Evolutionary conservation across 2,329 filamentous ascomycete genomes (phyloP).

Genomic region (Cercospora beticola): DNA sequence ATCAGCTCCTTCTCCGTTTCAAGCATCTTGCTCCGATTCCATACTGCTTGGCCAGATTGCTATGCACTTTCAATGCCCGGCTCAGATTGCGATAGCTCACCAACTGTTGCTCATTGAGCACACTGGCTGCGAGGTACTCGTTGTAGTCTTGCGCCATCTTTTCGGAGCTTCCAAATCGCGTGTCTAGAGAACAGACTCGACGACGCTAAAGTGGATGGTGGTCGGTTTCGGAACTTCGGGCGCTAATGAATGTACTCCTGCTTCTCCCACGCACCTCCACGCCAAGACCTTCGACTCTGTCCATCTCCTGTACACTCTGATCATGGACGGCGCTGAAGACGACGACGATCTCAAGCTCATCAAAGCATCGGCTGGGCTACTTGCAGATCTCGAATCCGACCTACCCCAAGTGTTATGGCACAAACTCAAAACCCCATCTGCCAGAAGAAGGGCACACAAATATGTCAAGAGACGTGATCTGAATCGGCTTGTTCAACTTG

Average conservation of each 20-base stretch:
- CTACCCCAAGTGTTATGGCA: constrained; percentile 47
- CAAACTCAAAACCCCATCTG: constrained; percentile 25
- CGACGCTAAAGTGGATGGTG: constrained; percentile 12
- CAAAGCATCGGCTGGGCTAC: constrained; percentile 42
- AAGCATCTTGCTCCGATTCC: constrained; percentile 31
- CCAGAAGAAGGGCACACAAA: constrained; percentile 37
- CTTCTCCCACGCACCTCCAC: neutral
- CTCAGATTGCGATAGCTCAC: constrained; percentile 85
- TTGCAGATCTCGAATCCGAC: constrained; percentile 40
- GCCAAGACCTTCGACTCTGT: neutral
- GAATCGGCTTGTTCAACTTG: constrained; percentile 40
- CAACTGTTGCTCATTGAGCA: constrained; percentile 76
- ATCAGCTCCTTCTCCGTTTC: constrained; percentile 26
- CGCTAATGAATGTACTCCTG: neutral
- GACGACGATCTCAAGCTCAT: constrained; percentile 50
- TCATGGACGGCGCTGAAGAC: constrained; percentile 29
- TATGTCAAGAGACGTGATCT: constrained; percentile 44
- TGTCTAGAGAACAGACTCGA: neutral
- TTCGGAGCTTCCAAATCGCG: neutral
- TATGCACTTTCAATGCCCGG: constrained; percentile 77
- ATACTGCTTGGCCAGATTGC: constrained; percentile 86
- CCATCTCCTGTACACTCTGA: neutral
- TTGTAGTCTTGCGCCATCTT: constrained; percentile 57
- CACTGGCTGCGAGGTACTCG: constrained; percentile 70
- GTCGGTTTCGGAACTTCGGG: neutral